Percentiles rank a stretch among this genome's conserved stretches.
These are phyloP conservation scores for Saccharum spontaneum DNA, from an alignment of 176 grass and related monocot species.

Conservation along the genomic window DNA sequence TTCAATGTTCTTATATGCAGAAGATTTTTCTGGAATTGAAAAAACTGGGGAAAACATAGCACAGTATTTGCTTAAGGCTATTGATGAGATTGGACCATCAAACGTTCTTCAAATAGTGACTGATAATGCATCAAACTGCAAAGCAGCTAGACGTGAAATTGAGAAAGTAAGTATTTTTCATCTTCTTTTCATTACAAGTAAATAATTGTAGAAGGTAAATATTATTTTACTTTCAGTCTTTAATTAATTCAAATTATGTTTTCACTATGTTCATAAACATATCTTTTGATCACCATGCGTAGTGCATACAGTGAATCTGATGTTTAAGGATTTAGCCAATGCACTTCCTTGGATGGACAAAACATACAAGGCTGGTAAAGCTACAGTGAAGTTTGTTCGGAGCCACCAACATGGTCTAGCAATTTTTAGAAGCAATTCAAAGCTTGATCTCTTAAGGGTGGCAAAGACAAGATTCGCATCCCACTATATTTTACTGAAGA, in stretches of 20 bases:
- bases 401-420: background rate
- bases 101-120: conserved; percentile 19
- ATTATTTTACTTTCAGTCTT: background rate
- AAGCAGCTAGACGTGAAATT: background rate
- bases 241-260: background rate
- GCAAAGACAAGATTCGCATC: background rate
- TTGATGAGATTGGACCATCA: background rate
- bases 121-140: conserved; percentile 28
- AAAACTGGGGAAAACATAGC: conserved; percentile 26
- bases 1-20: conserved; percentile 9
- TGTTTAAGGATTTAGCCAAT: conserved; percentile 30
- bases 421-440: conserved; percentile 6
- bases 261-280: conserved; percentile 18
- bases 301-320: conserved; percentile 22
- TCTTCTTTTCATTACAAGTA: background rate
- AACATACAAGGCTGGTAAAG: conserved; percentile 7
- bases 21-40: conserved; percentile 20
- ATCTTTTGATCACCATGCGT: conserved; percentile 14
- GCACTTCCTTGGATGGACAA: conserved; percentile 3
- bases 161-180: background rate
- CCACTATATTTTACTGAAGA: background rate
- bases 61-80: background rate
- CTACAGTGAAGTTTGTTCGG: background rate
- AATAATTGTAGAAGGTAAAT: background rate
- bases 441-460: conserved; percentile 24